Evolutionary conservation across 2,329 filamentous ascomycete genomes (phyloP).

Genomic region (Neonectria neomacrospora): DNA sequence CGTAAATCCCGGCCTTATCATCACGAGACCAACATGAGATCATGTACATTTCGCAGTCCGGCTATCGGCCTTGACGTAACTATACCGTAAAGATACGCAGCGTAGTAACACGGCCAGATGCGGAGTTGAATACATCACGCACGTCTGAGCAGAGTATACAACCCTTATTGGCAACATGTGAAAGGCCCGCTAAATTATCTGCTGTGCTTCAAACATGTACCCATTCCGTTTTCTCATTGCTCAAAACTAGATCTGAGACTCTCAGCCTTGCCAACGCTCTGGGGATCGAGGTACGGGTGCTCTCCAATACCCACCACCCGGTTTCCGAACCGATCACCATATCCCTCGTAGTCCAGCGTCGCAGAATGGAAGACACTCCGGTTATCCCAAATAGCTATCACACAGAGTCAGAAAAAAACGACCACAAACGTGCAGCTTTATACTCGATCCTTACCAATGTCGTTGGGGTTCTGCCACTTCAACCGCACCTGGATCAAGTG

Average conservation of each 20-base stretch:
- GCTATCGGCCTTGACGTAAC: background rate
- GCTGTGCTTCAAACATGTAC: background rate
- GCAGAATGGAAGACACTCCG: conserved; percentile 66
- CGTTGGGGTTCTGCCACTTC: conserved; percentile 57
- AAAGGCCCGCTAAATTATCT: background rate
- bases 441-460: conserved; percentile 47
- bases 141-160: background rate
- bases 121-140: background rate
- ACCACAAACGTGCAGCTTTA: background rate
- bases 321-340: conserved; percentile 60
- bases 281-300: conserved; percentile 24
- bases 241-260: conserved; percentile 3
- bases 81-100: background rate
- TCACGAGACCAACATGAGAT: background rate
- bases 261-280: conserved; percentile 17
- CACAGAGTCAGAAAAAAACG: background rate
- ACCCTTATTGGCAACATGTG: background rate
- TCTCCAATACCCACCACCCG: conserved; percentile 63
- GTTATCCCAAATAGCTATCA: conserved; percentile 67
- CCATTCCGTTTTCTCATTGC: background rate
- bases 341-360: conserved; percentile 61
- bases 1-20: background rate
- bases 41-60: background rate
- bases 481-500: conserved; percentile 65
- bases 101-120: background rate